phyloP scores from a whole-genome alignment of 495 filamentous ascomycete genomes.

The Aspergillus kassunensis region DNA sequence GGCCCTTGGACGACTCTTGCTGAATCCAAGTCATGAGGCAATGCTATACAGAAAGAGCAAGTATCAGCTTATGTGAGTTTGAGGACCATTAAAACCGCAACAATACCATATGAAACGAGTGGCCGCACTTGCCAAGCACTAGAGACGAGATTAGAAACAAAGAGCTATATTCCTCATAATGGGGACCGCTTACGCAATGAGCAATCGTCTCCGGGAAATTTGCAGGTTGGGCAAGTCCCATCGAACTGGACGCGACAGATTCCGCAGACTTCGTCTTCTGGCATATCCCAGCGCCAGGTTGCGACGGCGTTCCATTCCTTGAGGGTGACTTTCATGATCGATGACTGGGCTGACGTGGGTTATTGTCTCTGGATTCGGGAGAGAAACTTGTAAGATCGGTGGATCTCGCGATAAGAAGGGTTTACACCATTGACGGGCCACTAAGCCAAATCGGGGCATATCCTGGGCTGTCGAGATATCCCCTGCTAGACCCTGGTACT shows the following conservation, averaged over 20 bases:
- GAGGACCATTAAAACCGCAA: slow-evolving; percentile 13
- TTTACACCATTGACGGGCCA: no score
- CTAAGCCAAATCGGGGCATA: no score
- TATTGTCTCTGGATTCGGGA: neutral
- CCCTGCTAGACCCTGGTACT: no score
- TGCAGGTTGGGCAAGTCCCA: slow-evolving; percentile 95
- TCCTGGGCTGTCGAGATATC: no score
- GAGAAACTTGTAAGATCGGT: slow-evolving; percentile 16
- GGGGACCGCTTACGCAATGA: slow-evolving; percentile 61
- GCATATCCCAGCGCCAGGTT: slow-evolving; percentile 96
- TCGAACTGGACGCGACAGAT: slow-evolving; percentile 99
- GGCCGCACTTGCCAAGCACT: slow-evolving; percentile 95
- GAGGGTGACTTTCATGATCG: slow-evolving; percentile 84
- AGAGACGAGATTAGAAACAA: neutral
- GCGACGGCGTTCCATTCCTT: slow-evolving; percentile 90
- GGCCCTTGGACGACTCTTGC: slow-evolving; percentile 85
- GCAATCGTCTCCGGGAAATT: slow-evolving; percentile 96
- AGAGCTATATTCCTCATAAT: neutral
- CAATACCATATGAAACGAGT: slow-evolving; percentile 93
- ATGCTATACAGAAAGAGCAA: slow-evolving; percentile 56
- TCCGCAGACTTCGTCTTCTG: slow-evolving; percentile 95
- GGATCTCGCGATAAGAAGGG: slow-evolving; percentile 10
- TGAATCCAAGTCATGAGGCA: slow-evolving; percentile 95
- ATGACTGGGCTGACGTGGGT: slow-evolving; percentile 2
- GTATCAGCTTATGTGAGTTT: slow-evolving; percentile 17